Base-by-base conservation (phyloP, 1,284 basidiomycete species). In the Cryptococcus floricola region DNA sequence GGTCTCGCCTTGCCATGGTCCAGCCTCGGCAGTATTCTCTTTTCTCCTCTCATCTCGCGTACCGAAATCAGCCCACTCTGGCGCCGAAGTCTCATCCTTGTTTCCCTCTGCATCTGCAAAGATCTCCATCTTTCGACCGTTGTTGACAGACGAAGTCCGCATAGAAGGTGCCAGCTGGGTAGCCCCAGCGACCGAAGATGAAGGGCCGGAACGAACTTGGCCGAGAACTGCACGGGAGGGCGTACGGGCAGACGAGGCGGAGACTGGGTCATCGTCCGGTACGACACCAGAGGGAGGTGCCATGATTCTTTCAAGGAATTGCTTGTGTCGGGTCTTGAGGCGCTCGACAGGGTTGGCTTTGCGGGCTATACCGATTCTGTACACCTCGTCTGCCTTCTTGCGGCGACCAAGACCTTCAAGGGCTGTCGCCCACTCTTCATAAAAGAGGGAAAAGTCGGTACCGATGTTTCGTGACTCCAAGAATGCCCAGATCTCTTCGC, bases 381-480 rank as follows among this genome's bases (percentile, higher is more conserved):
- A 97, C 19, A 92, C 83, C 47, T 84, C 81, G 62, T 96, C 91
- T 4, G 94, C 92, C 57, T 92, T 87, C 53, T 82, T 79, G 42
- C 79, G 81, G 89, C 84, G 82, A 60, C 85, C 83, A 49, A 83
- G 81, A 41, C 80, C 80, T 74, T 96, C 92, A 53, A 89, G 79
- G 1, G 86, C 80, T 41, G 81, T 77, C 1, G 91, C 89, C 73
- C 89, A 93, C 65, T 93, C 90, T 68, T 92, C 90, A 69, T 94
- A 96, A 51, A 95, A 79, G 34, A 85, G 75, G 2, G 88, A 86
- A 69, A 88, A 88, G 2, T 82, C 81, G 3, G 84, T 87, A 0
- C 91, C 92, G 67, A 95, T 87, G 50, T 87, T 86, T 53, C 84
- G 85, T 46, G 85, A 84, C 56, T 91, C 80, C 52, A 95, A 77